Evolutionary conservation across 2,329 filamentous ascomycete genomes (phyloP), one percentile per base, ranked within the genome.

Genomic region (Camptophora hylomeconis): DNA sequence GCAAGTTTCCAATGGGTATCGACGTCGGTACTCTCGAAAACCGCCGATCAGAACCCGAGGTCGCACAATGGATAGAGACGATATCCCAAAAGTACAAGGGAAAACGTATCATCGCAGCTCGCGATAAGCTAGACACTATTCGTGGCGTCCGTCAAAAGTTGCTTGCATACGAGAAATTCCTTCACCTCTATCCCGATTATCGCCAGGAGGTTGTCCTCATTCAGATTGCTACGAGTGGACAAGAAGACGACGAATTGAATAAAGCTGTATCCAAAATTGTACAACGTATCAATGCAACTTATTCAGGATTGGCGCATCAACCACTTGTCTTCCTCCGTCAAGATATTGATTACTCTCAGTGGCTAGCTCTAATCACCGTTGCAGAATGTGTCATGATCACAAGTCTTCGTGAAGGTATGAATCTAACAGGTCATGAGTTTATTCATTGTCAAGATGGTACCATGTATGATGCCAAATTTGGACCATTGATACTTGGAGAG

Each of bases 361-460:
- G 94, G 46, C 68, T 95, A n/a, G 87, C 86, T 2, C 63, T 95
- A 5, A 67, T 94, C 25, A 83, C 82, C 3, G 77, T 92, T 29
- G 89, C 87, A 2, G 86, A 95, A 56, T 80, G 79, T 3, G 63
- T 95, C 27, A 89, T 94, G 72, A 89, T 95, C 47, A 92, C 87
- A 2, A 92, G 83, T 49, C 74, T 95, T 45, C 82, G 89, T 29
- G 87, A 95, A 52, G 87, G 87, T 38, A 95, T 95, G 89, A 95
- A 94, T 50, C 58, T 95, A 32, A 94, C 87, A 0, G 86, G 80
- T 5, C 89, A 95, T 50, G 87, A 95, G 51, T 95, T 84, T 48
- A 69, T 94, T 18, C 81, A 82, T 42, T 94, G 86, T 48, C 87
- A 95, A 49, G 87, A 95, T 47, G 86, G 86, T 21, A 71, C 70